A percentile compares a stretch with the other conserved stretches of the same genome.
phyloP scores from a whole-genome alignment of 495 filamentous ascomycete genomes.

The Tuber calosporum region DNA sequence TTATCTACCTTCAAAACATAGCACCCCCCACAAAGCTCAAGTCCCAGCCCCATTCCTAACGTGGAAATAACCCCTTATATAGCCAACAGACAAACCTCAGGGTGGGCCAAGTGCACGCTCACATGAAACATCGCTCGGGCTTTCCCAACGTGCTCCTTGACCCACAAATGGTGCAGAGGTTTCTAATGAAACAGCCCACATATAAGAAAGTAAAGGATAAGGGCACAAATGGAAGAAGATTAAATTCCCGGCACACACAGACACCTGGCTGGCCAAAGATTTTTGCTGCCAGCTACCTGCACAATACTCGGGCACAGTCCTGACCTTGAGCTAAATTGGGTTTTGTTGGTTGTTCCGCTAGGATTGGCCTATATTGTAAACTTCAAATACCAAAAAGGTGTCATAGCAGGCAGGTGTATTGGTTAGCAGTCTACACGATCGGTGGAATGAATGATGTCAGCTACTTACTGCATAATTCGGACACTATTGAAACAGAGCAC shows the following conservation, averaged over 20 bases:
- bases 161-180: neutral
- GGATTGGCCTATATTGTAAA: neutral
- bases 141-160: neutral
- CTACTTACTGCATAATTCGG: neutral
- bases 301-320: neutral
- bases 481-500: neutral
- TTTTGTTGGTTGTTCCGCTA: neutral
- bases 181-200: neutral
- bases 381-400: neutral
- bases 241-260: neutral
- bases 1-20: neutral
- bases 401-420: neutral
- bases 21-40: neutral
- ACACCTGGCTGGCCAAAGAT: neutral
- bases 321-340: neutral
- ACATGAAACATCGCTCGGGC: neutral
- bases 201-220: neutral
- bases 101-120: neutral
- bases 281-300: neutral
- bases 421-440: neutral
- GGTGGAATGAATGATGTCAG: neutral
- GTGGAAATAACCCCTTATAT: neutral
- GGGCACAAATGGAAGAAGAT: neutral
- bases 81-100: neutral
- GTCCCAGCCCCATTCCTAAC: neutral